Evolutionary conservation across 495 filamentous ascomycete species (phyloP), one percentile per base, ranked within the genome.

Genomic region (Cercophora samala): DNA sequence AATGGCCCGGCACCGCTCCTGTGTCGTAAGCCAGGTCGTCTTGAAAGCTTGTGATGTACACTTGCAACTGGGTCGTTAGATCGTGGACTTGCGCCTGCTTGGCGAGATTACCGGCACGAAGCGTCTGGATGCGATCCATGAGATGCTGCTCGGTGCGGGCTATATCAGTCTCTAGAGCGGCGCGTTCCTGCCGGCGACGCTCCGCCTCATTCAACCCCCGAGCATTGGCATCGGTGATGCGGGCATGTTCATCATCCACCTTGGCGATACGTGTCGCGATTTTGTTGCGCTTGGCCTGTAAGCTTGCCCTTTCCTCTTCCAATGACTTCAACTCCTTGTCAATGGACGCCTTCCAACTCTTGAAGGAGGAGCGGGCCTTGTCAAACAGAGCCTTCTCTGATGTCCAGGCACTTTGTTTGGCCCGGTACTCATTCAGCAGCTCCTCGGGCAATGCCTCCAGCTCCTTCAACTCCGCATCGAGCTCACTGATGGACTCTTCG

Each of bases 281-380:
- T 72, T 91, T 89, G 76, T 96, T 93, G 37, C 86, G 85, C 77
- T 93, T 92, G 64, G 90, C 88, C 66, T 91, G 80, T n/a, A 87
- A 79, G 63, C 85, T 81, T 18, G 79, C 79, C 66, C 90, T 79
- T 64, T 96, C 93, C 24, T 86, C 83, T 64, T 91, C 86, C 58
- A 92, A 75, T 1, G 82, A 72, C 64, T 86, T 83, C 64, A 89
- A 77, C 64, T 92, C 83, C 64, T 86, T 86, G 66, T 91, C 87
- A 24, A 87, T 83, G 37, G 85, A 81, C 54, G 83, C 77, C 70
- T 90, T 91, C 72, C 85, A 85, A 59, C 82, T 81, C 62, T 86
- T 80, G 58, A 91, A 81, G 6, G 86, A 82, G 46, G 87, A 82
- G 59, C 86, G 85, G 5, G 82, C 82, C 26, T 82, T 69, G 42